A percentile compares a stretch with the other conserved stretches of the same genome.
phyloP scores from a whole-genome alignment of 2,329 filamentous ascomycete species.

The Fusarium multiceps region DNA sequence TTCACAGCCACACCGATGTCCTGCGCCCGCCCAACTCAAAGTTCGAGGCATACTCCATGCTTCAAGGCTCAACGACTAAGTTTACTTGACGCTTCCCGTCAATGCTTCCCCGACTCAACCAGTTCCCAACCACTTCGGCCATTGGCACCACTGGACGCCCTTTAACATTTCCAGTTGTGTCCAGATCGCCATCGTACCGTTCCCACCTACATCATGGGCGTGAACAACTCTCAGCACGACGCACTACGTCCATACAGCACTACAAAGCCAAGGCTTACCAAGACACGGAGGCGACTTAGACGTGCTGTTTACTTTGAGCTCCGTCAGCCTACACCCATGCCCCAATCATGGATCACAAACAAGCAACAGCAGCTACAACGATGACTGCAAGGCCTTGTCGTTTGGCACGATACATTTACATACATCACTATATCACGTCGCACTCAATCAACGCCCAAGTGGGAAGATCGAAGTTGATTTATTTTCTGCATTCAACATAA shows the following conservation, averaged over 20 bases:
- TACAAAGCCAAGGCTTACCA: neutral
- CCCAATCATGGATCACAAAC: no score
- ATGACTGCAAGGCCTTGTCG: neutral
- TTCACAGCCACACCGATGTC: neutral
- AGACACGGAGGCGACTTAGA: neutral
- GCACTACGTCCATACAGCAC: neutral
- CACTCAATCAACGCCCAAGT: neutral
- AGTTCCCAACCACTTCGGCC: neutral
- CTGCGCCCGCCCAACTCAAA: neutral
- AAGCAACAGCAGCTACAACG: neutral
- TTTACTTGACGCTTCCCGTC: neutral
- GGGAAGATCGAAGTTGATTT: constrained; percentile 15
- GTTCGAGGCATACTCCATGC: neutral
- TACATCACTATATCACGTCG: neutral
- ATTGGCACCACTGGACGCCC: neutral
- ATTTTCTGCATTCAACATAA: constrained; percentile 18
- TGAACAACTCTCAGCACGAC: neutral
- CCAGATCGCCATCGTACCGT: neutral
- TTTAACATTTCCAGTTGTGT: neutral
- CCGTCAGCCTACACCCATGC: neutral
- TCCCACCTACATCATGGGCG: neutral
- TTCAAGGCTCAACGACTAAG: neutral
- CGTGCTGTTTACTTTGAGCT: neutral
- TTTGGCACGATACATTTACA: neutral
- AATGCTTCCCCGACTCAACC: neutral